Conservation (phyloP, 805 yeast species). For the Lachancea nothofagi region DNA sequence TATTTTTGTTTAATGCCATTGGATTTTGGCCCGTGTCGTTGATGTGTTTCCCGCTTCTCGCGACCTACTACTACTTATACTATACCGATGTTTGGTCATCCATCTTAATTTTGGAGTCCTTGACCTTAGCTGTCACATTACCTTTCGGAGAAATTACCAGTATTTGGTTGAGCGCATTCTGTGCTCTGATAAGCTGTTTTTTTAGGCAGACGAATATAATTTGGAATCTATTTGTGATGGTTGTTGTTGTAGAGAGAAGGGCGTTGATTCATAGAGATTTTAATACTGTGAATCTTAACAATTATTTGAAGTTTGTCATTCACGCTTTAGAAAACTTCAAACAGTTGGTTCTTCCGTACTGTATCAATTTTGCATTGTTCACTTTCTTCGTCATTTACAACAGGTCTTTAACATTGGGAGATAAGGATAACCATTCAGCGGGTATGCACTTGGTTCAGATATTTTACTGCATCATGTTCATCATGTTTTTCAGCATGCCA, state of each 20-base stretch:
- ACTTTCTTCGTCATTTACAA: slow-evolving; percentile 54
- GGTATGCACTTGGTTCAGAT: slow-evolving; percentile 73
- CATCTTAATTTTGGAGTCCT: slow-evolving; percentile 52
- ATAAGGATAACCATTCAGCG: slow-evolving; percentile 74
- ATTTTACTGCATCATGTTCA: slow-evolving; percentile 67
- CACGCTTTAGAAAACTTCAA: slow-evolving; percentile 35
- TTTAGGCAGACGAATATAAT: slow-evolving; percentile 90
- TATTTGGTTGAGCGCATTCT: slow-evolving; percentile 43
- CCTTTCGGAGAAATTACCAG: slow-evolving; percentile 35
- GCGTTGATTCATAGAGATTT: slow-evolving; percentile 39
- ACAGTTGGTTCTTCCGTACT: slow-evolving; percentile 43
- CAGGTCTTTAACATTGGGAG: slow-evolving; percentile 88
- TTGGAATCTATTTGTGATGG: slow-evolving; percentile 67
- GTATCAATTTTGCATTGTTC: slow-evolving; percentile 48
- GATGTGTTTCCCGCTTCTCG: slow-evolving; percentile 60
- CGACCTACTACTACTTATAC: slow-evolving; percentile 68
- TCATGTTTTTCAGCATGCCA: slow-evolving; percentile 65
- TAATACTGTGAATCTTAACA: slow-evolving; percentile 34
- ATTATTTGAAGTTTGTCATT: slow-evolving; percentile 36
- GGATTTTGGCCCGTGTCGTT: slow-evolving; percentile 42
- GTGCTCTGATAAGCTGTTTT: slow-evolving; percentile 59
- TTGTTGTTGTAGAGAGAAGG: slow-evolving; percentile 48
- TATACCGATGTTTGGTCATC: slow-evolving; percentile 96
- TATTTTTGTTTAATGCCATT: slow-evolving; percentile 37
- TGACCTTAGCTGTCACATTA: slow-evolving; percentile 41